Evolutionary conservation across 1,139 yeast species (phyloP), one percentile per base, ranked within the genome.

Genomic region (Debaryomyces subglobosus): DNA sequence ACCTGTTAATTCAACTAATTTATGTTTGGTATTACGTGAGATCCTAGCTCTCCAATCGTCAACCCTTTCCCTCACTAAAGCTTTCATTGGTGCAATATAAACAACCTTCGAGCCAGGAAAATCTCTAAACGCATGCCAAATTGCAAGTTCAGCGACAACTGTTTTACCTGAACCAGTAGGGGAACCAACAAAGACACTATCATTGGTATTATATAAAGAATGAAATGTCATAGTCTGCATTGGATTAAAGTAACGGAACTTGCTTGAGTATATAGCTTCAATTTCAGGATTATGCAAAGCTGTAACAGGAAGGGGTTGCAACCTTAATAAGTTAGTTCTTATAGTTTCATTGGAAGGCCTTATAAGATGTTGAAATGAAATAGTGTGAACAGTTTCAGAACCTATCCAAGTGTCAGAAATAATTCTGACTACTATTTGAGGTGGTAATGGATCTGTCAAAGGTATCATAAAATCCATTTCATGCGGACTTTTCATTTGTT

Each of bases 111-210:
- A 85, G 0, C 85, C 85, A 0, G 97, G 96, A 50, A 78, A 84
- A 43, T 86, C 85, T 45, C 77, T 81, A 62, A 91, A 87, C 0
- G 98, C 97, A 63, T 90, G 94, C 98, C 98, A 95, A 13, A 94
- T 89, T 0, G 98, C 98, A 52, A 95, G 72, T 63, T 95, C 99
- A 0, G 98, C 97, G 23, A 95, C 99, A 38, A 94, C 88, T 0
- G 99, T 95, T 65, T 95, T 95, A 56, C 99, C 99, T 0, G 99
- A 94, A 27, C 99, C 99, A 1, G 99, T 95, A 3, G 99, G 99
- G 0, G 98, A 92, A 12, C 99, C 99, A 39, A 95, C 89, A 66
- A 95, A 88, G 0, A 87, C 92, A 64, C 89, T 89, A 2, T 86
- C 80, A 54, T 86, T 82, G 2, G 86, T 71, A 63, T 94, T 86